Percentiles rank a stretch among this genome's conserved stretches.
Evolutionary conservation across 176 grass and related monocot genomes (phyloP).

Genomic region (Triticum urartu): DNA sequence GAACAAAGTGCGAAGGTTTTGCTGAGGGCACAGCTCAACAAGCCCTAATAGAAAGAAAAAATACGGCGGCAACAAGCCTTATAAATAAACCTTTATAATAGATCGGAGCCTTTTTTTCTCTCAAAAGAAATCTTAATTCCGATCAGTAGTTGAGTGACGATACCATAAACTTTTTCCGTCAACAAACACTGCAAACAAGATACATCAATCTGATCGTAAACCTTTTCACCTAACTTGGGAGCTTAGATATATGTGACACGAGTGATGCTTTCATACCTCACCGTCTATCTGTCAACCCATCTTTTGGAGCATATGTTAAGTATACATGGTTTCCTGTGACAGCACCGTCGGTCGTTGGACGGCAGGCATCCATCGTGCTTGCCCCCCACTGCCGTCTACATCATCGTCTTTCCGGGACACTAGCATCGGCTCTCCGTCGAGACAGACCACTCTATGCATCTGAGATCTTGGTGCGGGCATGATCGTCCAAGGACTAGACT

Average conservation of each 20-base stretch:
- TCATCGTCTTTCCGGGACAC: not conserved
- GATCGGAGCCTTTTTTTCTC: no score
- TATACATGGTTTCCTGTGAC: not conserved
- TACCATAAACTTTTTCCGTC: not conserved
- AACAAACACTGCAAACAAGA: not conserved
- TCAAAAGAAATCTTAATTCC: no score
- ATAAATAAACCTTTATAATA: no score
- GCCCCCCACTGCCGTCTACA: not conserved
- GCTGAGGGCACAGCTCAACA: no score
- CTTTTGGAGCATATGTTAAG: not conserved
- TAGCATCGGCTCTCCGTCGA: not conserved
- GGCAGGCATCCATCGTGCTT: not conserved
- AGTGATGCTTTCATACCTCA: not conserved
- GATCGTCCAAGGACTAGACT: no score
- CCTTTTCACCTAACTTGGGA: no score
- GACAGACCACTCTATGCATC: no score
- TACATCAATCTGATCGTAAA: not conserved
- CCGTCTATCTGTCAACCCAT: not conserved
- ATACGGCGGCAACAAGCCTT: no score
- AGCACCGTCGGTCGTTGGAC: not conserved
- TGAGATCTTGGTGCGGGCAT: not conserved
- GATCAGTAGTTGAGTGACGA: not conserved
- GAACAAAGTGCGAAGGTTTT: no score
- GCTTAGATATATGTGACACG: no score
- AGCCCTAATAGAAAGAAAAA: no score